Conservation (phyloP, 1,139 yeast species). For the Wickerhamomyces sp. region DNA sequence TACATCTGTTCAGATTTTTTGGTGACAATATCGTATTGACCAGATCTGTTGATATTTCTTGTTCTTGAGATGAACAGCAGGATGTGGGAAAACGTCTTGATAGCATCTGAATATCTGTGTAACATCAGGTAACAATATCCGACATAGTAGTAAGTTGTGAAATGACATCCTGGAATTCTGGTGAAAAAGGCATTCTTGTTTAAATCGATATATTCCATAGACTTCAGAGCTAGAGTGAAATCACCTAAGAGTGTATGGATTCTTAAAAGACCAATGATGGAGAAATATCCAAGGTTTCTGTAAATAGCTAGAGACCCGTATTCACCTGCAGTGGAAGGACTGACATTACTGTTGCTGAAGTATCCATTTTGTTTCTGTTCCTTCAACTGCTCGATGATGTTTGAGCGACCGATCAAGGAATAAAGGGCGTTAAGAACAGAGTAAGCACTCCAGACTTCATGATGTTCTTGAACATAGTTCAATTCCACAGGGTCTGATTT, state of each 20-base stretch:
- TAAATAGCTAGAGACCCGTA: slow-evolving; percentile 39
- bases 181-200: slow-evolving; percentile 42
- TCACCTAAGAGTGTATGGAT: slow-evolving; percentile 46
- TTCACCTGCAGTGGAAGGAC: slow-evolving; percentile 36
- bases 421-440: slow-evolving; percentile 44
- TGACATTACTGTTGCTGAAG: slow-evolving; percentile 11
- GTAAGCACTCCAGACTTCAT: slow-evolving; percentile 43
- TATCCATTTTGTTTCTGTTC: slow-evolving; percentile 31
- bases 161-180: slow-evolving; percentile 43
- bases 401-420: slow-evolving; percentile 41
- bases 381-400: slow-evolving; percentile 38
- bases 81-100: slow-evolving; percentile 43
- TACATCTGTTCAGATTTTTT: slow-evolving; percentile 49
- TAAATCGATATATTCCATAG: slow-evolving; percentile 42
- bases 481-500: slow-evolving; percentile 29
- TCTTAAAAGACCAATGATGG: slow-evolving; percentile 42
- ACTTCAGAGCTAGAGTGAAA: slow-evolving; percentile 42
- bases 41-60: slow-evolving; percentile 38
- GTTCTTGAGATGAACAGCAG: slow-evolving; percentile 42
- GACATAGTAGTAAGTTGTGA: slow-evolving; percentile 45
- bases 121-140: slow-evolving; percentile 48
- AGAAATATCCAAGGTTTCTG: slow-evolving; percentile 44
- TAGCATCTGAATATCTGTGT: slow-evolving; percentile 45
- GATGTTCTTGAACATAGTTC: slow-evolving; percentile 33
- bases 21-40: slow-evolving; percentile 42